These are phyloP conservation scores for Penicillium sp. DNA, from an alignment of 2,329 filamentous ascomycete species.

Conservation along the genomic window DNA sequence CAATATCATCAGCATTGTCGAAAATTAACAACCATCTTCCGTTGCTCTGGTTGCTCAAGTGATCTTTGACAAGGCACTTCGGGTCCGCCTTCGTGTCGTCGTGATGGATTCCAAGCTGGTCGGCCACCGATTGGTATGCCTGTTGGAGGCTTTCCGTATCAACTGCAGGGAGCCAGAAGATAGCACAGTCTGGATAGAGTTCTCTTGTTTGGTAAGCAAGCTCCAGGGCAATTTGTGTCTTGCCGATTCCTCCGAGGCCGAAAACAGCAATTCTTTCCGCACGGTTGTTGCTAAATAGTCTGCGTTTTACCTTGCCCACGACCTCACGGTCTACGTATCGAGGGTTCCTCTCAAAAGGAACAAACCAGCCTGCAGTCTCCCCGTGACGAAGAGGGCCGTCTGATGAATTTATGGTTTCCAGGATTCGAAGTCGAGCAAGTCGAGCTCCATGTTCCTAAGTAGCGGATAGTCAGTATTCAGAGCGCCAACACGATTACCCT, in stretches of 20 bases:
- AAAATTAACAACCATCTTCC: constrained; percentile 23
- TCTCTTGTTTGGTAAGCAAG: constrained; percentile 18
- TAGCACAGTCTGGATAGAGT: constrained; percentile 12
- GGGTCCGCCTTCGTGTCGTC: no score
- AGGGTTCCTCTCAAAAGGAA: constrained; percentile 14
- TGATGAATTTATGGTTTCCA: neutral
- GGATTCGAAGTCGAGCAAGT: neutral
- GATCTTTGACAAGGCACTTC: no score
- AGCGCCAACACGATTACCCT: no score
- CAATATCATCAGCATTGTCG: constrained; percentile 26
- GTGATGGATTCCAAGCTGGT: constrained; percentile 5
- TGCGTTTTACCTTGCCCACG: constrained; percentile 7
- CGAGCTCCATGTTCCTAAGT: neutral
- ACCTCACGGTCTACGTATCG: constrained; percentile 14
- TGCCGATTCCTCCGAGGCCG: constrained; percentile 20
- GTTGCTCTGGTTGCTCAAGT: no score
- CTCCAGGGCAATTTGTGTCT: constrained; percentile 26
- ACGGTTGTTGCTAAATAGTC: neutral
- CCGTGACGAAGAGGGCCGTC: no score
- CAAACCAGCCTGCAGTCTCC: neutral
- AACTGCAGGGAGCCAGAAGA: constrained; percentile 27
- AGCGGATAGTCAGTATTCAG: no score
- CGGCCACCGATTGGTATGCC: constrained; percentile 18
- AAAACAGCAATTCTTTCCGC: constrained; percentile 6
- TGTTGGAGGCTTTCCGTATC: constrained; percentile 18